Base-by-base conservation (phyloP, 805 yeast species). In the Cyberlindnera euphorbiiphila region DNA sequence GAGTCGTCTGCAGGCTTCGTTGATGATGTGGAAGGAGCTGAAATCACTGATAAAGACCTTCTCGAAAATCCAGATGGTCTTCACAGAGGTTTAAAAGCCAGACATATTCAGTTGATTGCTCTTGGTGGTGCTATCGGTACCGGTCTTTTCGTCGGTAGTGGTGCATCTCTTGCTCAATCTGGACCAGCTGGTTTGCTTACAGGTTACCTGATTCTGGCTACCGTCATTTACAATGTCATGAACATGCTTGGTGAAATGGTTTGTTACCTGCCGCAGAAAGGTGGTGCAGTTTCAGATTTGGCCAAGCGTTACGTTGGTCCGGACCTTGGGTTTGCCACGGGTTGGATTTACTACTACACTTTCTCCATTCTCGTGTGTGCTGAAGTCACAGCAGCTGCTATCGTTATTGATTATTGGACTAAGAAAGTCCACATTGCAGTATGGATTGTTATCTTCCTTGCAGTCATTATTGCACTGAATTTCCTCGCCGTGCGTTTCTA, bases 121-220 rank as follows among this genome's bases (percentile, higher is more conserved):
- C 69, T 85, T 41, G 94, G 93, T 51, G 89, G 91, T 32, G 72
- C 81, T 42, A 84, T 86, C 49, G 95, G 95, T 53, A 81, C 93
- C 2, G 95, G 95, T 57, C 66, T 86, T 35, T 77, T 86, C 44
- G 82, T 86, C 24, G 87, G 87, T 52, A 72, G 87, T 1, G 85
- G 86, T 43, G 59, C 70, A 13, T 72, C 85, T 3, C 61, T 84
- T 35, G 48, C 69, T 14, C 65, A 69, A 22, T 84, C 86, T 56
- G 93, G 93, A 19, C 91, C 93, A n/a, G 85, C 81, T 1, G 75
- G 74, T 20, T 47, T 77, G 25, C 67, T 85, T 25, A 63, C 76
- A 17, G 78, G 87, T 10, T 85, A 82, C 54, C 45, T 76, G 18
- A 61, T 79, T 32, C 71, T 84, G 54, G 79, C 85, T 9, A 61